phyloP scores from a whole-genome alignment of 176 grass and related monocot genomes.

The Juncus inflexus region DNA sequence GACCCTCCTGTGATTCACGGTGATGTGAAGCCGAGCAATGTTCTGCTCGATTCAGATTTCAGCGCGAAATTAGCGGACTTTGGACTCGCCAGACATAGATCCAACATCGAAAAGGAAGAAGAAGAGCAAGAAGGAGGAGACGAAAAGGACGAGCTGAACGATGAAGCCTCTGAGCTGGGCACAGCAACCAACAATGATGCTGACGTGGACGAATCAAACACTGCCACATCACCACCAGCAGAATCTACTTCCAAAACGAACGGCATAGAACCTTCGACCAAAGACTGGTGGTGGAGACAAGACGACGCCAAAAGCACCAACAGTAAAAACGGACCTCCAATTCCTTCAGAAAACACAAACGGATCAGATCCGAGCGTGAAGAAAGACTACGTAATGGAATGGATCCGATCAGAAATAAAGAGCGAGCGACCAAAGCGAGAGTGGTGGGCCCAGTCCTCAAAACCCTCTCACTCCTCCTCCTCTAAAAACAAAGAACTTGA shows the following conservation, averaged over 20 bases:
- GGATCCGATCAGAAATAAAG: constrained; percentile 95
- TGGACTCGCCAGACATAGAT: constrained; percentile 62
- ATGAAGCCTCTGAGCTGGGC: constrained; percentile 50
- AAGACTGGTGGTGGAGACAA: constrained; percentile 97
- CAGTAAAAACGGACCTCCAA: constrained; percentile 34
- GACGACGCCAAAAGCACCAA: constrained; percentile 50
- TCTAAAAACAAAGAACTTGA: constrained; percentile 46
- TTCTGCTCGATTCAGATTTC: constrained; percentile 64
- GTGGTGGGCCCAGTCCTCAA: constrained; percentile 48
- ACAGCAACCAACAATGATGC: constrained; percentile 29
- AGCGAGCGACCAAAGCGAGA: constrained; percentile 82
- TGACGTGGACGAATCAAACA: constrained; percentile 47
- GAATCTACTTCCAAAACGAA: constrained; percentile 66
- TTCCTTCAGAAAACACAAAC: constrained; percentile 15
- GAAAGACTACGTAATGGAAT: constrained; percentile 98
- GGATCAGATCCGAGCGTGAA: constrained; percentile 33
- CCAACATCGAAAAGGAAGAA: constrained; percentile 35
- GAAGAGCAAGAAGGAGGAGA: constrained; percentile 27
- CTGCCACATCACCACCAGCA: constrained; percentile 47
- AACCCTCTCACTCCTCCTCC: constrained; percentile 28
- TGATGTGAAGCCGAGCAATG: constrained; percentile 95
- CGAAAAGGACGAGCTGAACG: constrained; percentile 34
- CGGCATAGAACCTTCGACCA: constrained; percentile 39
- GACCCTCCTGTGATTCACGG: constrained; percentile 85
- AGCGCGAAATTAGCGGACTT: constrained; percentile 83